Conservation (phyloP, 768 basidiomycete species). For the Mrakia frigida region DNA sequence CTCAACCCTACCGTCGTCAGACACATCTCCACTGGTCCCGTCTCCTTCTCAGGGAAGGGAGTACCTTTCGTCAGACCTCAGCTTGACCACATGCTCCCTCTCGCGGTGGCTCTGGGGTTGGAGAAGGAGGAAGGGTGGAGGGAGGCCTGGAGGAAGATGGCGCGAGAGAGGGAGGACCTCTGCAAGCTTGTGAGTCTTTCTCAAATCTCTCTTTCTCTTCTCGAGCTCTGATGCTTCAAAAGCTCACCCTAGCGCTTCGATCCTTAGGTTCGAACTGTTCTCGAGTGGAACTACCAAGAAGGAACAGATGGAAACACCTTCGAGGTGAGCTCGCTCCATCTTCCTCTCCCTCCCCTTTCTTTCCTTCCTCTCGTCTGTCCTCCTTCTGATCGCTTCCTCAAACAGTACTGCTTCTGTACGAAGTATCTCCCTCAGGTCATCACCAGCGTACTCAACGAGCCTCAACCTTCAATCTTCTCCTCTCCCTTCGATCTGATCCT, state of each 20-base stretch:
- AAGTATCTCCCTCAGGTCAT: not conserved
- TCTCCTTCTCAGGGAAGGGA: not conserved
- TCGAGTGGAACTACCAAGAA: too few relatives aligned
- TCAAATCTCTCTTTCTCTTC: too few relatives aligned
- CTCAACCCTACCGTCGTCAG: too few relatives aligned
- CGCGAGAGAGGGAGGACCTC: not conserved
- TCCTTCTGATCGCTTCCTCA: not conserved
- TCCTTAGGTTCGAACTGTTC: too few relatives aligned
- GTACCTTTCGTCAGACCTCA: not conserved
- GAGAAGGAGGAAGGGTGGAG: not conserved
- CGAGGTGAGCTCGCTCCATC: too few relatives aligned
- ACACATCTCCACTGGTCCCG: not conserved
- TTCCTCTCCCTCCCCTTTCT: not conserved
- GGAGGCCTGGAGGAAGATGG: not conserved
- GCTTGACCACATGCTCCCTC: not conserved
- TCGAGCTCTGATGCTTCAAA: too few relatives aligned
- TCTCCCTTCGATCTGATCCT: not conserved
- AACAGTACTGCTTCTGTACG: not conserved
- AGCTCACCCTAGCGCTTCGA: too few relatives aligned
- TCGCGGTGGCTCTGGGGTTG: not conserved
- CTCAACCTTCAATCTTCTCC: not conserved
- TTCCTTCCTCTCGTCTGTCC: not conserved
- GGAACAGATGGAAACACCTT: too few relatives aligned
- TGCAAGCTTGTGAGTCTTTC: slow-evolving; percentile 5
- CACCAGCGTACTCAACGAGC: not conserved